Evolutionary conservation across 352 stramenopile genomes (phyloP), one percentile per base, ranked within the genome.

Genomic region (Globisporangium rhizosaccharum): DNA sequence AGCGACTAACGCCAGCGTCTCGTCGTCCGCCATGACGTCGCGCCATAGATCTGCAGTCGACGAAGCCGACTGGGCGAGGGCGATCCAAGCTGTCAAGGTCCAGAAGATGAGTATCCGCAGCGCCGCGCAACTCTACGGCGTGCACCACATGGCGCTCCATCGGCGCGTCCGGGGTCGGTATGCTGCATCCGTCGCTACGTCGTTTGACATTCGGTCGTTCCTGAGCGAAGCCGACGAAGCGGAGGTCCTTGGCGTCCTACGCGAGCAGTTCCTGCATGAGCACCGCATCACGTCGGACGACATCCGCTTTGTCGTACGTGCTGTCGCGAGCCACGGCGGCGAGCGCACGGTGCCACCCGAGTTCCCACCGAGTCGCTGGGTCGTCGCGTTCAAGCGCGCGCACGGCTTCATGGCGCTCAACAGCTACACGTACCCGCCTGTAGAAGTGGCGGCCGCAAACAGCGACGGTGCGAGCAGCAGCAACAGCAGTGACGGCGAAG

Each of bases 281-380:
- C 51, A 68, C 30, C 71, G 60, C 55, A 66, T 83, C 60, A 80
- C 73, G 33, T 77, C 71, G 39, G 76, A 85, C 46, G 74, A 83
- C 59, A 63, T 86, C 20, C 73, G 73, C 28, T 67, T 71, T 15
- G 71, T 74, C 2, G 73, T 79, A 41, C 76, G 76, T 41, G 52
- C 66, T 2, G 70, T 86, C 42, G 71, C 73, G 44, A 80, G 71
- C 54, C 64, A 74, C 10, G 61, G 61, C 20, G 73, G 72, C 41
- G 53, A 61, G 23, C 64, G 61, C 28, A 8, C 50, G 4, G 54
- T 86, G 37, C 71, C 73, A 18, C 48, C 67, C 37, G 76, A 83
- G 59, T 86, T 86, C 44, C 76, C 73, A 0, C 67, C 71, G 41
- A 74, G 59, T 11, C 64, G 63, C 42, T 86, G 76, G 76, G 69